phyloP scores from a whole-genome alignment of 306 rosid genomes.

The Lagenaria siceraria region DNA sequence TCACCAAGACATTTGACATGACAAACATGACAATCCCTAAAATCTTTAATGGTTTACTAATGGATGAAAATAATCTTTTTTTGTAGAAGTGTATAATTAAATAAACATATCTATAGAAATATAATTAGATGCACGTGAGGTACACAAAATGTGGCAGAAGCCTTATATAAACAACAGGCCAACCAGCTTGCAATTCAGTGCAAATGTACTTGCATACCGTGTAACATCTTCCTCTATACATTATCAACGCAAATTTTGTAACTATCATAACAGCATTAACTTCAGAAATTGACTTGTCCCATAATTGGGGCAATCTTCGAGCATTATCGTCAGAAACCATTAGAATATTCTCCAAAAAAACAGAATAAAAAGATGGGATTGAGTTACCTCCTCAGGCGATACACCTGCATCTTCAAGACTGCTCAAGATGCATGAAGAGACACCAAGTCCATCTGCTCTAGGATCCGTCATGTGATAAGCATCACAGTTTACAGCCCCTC shows the following conservation, averaged over 20 bases:
- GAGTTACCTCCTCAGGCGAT: slow-evolving; percentile 86
- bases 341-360: not conserved
- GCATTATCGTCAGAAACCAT: not conserved
- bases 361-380: not conserved
- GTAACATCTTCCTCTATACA: not conserved
- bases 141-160: not conserved
- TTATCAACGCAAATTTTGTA: not conserved
- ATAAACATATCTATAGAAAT: not conserved
- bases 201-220: not conserved
- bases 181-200: not conserved
- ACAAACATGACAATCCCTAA: not conserved
- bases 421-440: slow-evolving; percentile 84
- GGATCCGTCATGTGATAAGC: slow-evolving; percentile 99
- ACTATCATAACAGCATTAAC: not conserved
- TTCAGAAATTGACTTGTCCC: not conserved
- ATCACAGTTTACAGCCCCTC: slow-evolving; percentile 97
- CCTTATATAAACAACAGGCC: not conserved
- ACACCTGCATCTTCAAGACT: slow-evolving; percentile 97
- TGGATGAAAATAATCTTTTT: not conserved
- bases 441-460: slow-evolving; percentile 96
- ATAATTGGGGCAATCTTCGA: not conserved
- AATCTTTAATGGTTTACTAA: not conserved
- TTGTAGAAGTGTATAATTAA: not conserved
- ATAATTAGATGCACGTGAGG: not conserved
- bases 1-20: not conserved